Conservation (phyloP, 2,329 filamentous ascomycete species). For the Grosmannia huntii region DNA sequence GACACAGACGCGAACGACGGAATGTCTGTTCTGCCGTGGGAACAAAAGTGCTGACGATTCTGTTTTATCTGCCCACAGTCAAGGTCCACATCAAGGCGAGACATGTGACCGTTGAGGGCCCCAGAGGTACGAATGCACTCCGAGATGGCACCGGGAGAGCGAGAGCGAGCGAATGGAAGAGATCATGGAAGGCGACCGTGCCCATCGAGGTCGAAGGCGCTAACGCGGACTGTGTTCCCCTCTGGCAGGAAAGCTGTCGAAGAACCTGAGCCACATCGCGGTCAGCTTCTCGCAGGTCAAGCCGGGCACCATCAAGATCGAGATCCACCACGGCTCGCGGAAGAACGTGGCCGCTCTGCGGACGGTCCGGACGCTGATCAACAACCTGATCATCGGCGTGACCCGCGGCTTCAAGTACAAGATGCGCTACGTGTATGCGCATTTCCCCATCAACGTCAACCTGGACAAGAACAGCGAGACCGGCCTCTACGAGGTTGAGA, state of each 20-base stretch:
- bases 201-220: slow-evolving; percentile 7
- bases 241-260: slow-evolving; percentile 71
- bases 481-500: slow-evolving; percentile 82
- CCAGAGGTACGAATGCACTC: slow-evolving; percentile 52
- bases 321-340: slow-evolving; percentile 95
- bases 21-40: neutral
- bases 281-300: slow-evolving; percentile 88
- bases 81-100: slow-evolving; percentile 96
- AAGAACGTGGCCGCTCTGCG: slow-evolving; percentile 97
- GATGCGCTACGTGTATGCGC: slow-evolving; percentile 99
- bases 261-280: slow-evolving; percentile 92
- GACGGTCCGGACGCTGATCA: slow-evolving; percentile 94
- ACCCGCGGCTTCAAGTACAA: slow-evolving; percentile 99
- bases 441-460: slow-evolving; percentile 99
- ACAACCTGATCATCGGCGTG: slow-evolving; percentile 97
- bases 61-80: slow-evolving; percentile 46
- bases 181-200: neutral
- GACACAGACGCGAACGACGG: neutral
- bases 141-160: neutral
- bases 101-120: slow-evolving; percentile 92
- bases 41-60: slow-evolving; percentile 15
- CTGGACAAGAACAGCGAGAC: slow-evolving; percentile 92
- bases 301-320: slow-evolving; percentile 83
- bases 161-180: slow-evolving; percentile 8
- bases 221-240: neutral